phyloP scores from a whole-genome alignment of 2,329 filamentous ascomycete species.

The Orbilia oligospora region DNA sequence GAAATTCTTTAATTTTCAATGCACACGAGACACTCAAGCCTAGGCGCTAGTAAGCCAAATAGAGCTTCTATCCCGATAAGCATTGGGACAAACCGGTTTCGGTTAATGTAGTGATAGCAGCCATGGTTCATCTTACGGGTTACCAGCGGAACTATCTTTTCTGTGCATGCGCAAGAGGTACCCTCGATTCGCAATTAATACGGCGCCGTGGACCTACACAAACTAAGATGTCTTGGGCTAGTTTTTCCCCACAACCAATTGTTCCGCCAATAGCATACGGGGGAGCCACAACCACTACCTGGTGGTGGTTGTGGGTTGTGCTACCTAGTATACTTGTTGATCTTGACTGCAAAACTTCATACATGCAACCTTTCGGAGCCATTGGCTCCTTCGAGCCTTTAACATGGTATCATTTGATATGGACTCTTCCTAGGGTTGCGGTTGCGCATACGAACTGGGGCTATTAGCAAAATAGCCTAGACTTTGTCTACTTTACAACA shows the following conservation, averaged over 20 bases:
- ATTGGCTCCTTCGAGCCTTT: slow-evolving; percentile 52
- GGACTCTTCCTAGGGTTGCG: slow-evolving; percentile 12
- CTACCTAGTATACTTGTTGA: slow-evolving; percentile 44
- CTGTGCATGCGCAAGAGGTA: slow-evolving; percentile 3
- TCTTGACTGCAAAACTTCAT: slow-evolving; percentile 39
- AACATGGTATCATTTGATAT: slow-evolving; percentile 42
- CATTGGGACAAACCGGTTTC: slow-evolving; percentile 41
- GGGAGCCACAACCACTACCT: slow-evolving; percentile 29
- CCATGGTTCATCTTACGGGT: slow-evolving; percentile 47
- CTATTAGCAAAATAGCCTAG: slow-evolving; percentile 21
- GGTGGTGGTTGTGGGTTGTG: slow-evolving; percentile 20
- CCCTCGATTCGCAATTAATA: slow-evolving; percentile 13
- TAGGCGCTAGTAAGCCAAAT: not conserved
- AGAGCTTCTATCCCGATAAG: slow-evolving; percentile 9
- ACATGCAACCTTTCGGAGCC: slow-evolving; percentile 53
- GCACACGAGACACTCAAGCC: not conserved
- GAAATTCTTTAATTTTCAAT: not conserved
- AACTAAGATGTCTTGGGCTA: slow-evolving; percentile 44
- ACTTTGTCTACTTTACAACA: not conserved
- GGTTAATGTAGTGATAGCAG: slow-evolving; percentile 45
- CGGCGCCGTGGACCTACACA: not conserved
- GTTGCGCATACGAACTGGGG: slow-evolving; percentile 12
- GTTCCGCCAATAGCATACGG: slow-evolving; percentile 58
- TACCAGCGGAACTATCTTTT: slow-evolving; percentile 35
- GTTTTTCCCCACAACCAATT: slow-evolving; percentile 53